Evolutionary conservation across 805 yeast species (phyloP).

Genomic region (Ogataea zsoltii): DNA sequence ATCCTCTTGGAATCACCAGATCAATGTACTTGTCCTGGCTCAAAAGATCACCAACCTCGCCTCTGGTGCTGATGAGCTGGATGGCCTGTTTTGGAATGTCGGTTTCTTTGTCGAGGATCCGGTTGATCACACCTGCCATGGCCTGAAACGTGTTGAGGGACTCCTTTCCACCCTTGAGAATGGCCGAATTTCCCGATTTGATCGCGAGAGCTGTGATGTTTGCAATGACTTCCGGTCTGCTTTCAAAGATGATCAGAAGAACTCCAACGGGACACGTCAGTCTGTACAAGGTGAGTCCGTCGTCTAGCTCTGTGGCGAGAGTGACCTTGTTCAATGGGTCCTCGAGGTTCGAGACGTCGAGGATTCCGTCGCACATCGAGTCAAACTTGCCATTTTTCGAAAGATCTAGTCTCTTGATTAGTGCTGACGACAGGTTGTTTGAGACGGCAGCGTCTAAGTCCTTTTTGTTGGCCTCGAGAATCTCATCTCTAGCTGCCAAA

Average conservation of each 20-base stretch:
- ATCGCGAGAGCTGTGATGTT: constrained; percentile 94
- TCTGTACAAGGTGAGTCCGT: constrained; percentile 79
- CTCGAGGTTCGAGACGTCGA: constrained; percentile 83
- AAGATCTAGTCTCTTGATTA: constrained; percentile 83
- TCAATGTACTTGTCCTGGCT: constrained; percentile 88
- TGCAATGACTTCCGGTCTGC: constrained; percentile 98
- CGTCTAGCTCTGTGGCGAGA: constrained; percentile 82
- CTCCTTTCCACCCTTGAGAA: constrained; percentile 96
- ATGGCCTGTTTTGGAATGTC: constrained; percentile 79
- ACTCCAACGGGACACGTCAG: constrained; percentile 96
- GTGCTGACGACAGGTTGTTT: constrained; percentile 63
- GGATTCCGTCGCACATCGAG: constrained; percentile 89
- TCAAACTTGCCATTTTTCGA: constrained; percentile 84
- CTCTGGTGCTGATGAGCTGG: constrained; percentile 85
- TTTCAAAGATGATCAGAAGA: constrained; percentile 86
- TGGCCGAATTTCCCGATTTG: constrained; percentile 96
- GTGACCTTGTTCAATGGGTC: constrained; percentile 94
- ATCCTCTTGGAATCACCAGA: constrained; percentile 97
- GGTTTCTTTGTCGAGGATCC: constrained; percentile 55
- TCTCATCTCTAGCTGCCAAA: constrained; percentile 53
- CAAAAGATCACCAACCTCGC: constrained; percentile 82
- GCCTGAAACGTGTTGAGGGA: constrained; percentile 80
- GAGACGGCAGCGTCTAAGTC: constrained; percentile 73
- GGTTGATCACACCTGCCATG: constrained; percentile 70
- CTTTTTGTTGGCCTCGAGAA: constrained; percentile 68